Conservation (phyloP, 1,284 basidiomycete genomes). For the Ceratobasidium papillatum region DNA sequence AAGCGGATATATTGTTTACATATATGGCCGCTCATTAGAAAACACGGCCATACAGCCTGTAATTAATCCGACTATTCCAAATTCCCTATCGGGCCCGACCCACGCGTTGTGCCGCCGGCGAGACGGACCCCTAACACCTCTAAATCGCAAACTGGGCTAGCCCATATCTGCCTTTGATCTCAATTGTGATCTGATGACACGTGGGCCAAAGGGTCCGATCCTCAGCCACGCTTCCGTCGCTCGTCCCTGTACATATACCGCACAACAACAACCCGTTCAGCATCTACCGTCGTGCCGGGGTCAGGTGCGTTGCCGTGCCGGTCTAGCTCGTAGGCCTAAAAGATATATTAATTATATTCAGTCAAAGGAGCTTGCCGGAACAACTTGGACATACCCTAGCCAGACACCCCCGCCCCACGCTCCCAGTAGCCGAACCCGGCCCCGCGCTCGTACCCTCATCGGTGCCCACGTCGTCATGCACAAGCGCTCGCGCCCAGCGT, state of each 20-base stretch:
- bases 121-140: background rate
- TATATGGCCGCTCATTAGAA: background rate
- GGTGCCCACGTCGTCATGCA: conserved; percentile 5
- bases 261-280: background rate
- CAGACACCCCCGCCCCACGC: conserved; percentile 28
- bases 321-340: conserved; percentile 7
- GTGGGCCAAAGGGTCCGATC: background rate
- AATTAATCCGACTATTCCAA: background rate
- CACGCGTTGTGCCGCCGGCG: conserved; percentile 11
- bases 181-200: conserved; percentile 1
- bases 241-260: conserved; percentile 32
- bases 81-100: conserved; percentile 21
- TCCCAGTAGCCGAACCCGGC: background rate
- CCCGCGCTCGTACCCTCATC: background rate
- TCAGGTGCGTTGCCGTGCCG: conserved; percentile 20
- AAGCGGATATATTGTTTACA: conserved; percentile 9
- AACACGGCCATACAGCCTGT: background rate
- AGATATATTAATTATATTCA: background rate
- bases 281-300: background rate
- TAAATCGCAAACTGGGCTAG: background rate
- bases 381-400: background rate
- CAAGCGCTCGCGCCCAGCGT: conserved; percentile 23
- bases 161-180: background rate
- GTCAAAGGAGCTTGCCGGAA: too few relatives aligned
- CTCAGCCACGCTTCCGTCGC: background rate